These are phyloP conservation scores for Pseudogymnoascus sp. DNA, from an alignment of 2,329 filamentous ascomycete genomes.

Conservation along the genomic window DNA sequence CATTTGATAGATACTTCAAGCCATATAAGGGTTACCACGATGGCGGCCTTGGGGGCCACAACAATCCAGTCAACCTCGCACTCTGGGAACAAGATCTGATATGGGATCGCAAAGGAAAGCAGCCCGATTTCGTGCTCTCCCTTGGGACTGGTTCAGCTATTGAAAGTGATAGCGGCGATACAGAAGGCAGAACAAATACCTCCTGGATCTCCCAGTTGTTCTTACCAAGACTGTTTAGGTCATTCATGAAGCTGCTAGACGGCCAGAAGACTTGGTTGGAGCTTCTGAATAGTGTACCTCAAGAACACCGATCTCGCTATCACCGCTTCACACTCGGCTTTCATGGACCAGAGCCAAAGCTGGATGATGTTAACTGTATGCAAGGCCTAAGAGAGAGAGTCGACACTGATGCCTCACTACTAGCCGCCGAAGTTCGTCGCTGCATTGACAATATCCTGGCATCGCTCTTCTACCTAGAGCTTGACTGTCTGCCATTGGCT, in stretches of 20 bases:
- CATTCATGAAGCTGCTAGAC: slow-evolving; percentile 16
- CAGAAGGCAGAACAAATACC: background rate
- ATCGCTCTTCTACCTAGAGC: slow-evolving; percentile 16
- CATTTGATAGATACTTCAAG: slow-evolving; percentile 12
- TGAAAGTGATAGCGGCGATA: background rate
- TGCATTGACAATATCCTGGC: slow-evolving; percentile 15
- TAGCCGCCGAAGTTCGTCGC: slow-evolving; percentile 2
- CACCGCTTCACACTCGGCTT: slow-evolving; percentile 15
- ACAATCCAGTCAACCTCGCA: slow-evolving; percentile 17
- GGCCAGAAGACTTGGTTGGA: slow-evolving; percentile 15
- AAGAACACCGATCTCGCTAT: background rate
- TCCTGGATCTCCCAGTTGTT: background rate
- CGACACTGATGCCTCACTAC: background rate
- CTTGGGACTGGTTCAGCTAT: slow-evolving; percentile 14
- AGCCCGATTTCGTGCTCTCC: slow-evolving; percentile 16
- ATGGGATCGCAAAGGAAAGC: slow-evolving; percentile 11
- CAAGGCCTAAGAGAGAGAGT: background rate
- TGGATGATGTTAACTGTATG: slow-evolving; percentile 13
- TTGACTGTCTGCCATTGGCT: slow-evolving; percentile 1
- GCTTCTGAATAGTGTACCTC: slow-evolving; percentile 11
- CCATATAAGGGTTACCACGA: slow-evolving; percentile 17
- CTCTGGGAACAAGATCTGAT: slow-evolving; percentile 16
- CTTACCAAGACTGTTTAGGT: slow-evolving; percentile 12
- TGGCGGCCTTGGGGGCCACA: slow-evolving; percentile 15
- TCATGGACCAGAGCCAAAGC: slow-evolving; percentile 13